A percentile compares a stretch with the other conserved stretches of the same genome.
These are phyloP conservation scores for Helicocarpus griseus DNA, from an alignment of 2,329 filamentous ascomycete genomes.

Conservation along the genomic window DNA sequence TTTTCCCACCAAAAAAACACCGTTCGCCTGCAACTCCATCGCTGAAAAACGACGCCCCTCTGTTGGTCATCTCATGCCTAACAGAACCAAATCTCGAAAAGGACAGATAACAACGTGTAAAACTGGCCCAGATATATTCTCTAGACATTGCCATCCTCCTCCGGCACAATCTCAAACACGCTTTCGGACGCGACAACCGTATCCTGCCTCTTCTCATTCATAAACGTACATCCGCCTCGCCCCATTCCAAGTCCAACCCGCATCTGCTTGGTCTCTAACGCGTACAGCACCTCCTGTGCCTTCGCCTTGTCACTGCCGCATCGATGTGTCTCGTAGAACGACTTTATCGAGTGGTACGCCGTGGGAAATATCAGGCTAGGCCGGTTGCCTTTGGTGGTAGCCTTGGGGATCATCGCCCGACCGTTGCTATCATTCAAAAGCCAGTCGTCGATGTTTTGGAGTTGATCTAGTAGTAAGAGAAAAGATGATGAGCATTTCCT, in stretches of 20 bases:
- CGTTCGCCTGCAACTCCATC: not conserved
- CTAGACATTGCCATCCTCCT: constrained; percentile 1
- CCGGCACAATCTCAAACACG: constrained; percentile 28
- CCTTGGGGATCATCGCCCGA: constrained; percentile 12
- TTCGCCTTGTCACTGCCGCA: constrained; percentile 36
- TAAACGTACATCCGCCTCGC: constrained; percentile 43
- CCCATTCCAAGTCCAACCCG: constrained; percentile 46
- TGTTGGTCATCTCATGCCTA: not conserved
- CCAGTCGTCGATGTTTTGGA: constrained; percentile 4
- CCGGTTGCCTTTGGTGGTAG: constrained; percentile 14
- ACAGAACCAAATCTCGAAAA: no score
- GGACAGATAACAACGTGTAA: not conserved
- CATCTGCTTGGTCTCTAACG: constrained; percentile 41
- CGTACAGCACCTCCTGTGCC: constrained; percentile 35
- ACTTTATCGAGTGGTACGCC: constrained; percentile 25
- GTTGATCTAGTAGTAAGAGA: constrained; percentile 9
- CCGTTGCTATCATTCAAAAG: constrained; percentile 15
- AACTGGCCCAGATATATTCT: not conserved
- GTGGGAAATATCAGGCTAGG: constrained; percentile 29
- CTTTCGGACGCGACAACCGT: constrained; percentile 44
- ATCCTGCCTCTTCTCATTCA: constrained; percentile 40
- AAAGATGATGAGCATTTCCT: constrained; percentile 3
- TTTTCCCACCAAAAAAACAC: not conserved
- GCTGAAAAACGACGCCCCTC: not conserved
- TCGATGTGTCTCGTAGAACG: constrained; percentile 35